phyloP scores from a whole-genome alignment of 2,329 filamentous ascomycete species.

The Periconia sp. region DNA sequence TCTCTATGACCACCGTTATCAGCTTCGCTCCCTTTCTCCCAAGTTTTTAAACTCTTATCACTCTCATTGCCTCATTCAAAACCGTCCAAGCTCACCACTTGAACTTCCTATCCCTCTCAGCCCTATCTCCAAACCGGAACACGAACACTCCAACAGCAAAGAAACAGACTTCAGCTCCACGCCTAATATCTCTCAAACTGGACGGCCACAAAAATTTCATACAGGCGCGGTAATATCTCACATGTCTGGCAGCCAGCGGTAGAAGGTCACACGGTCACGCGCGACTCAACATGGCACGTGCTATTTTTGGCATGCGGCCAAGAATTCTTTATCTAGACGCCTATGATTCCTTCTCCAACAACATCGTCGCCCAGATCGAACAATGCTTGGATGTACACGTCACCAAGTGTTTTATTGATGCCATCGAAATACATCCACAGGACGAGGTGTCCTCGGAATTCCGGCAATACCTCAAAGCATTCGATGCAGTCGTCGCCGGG shows the following conservation, averaged over 20 bases:
- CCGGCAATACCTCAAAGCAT: conserved; percentile 55
- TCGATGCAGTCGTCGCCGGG: conserved; percentile 85
- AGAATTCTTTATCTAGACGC: conserved; percentile 88
- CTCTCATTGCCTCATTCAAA: too few relatives aligned
- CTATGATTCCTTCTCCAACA: conserved; percentile 96
- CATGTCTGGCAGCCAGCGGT: too few relatives aligned
- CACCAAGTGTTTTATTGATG: conserved; percentile 69
- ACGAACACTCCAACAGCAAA: too few relatives aligned
- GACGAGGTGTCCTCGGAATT: conserved; percentile 35
- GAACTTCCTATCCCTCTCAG: too few relatives aligned
- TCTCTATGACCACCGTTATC: background rate
- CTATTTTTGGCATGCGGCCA: conserved; percentile 23
- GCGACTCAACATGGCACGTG: conserved; percentile 27
- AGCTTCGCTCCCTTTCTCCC: background rate
- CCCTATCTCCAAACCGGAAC: too few relatives aligned
- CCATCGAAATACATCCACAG: conserved; percentile 18
- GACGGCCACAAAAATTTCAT: too few relatives aligned
- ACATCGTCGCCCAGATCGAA: conserved; percentile 81
- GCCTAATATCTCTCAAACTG: too few relatives aligned
- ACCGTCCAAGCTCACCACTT: too few relatives aligned
- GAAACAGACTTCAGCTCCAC: too few relatives aligned
- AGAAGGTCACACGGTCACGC: background rate
- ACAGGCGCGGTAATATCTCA: too few relatives aligned
- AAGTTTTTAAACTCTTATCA: background rate
- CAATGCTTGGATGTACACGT: conserved; percentile 69